These are phyloP conservation scores for Fusarium staphyleae DNA, from an alignment of 2,329 filamentous ascomycete species.

Conservation along the genomic window DNA sequence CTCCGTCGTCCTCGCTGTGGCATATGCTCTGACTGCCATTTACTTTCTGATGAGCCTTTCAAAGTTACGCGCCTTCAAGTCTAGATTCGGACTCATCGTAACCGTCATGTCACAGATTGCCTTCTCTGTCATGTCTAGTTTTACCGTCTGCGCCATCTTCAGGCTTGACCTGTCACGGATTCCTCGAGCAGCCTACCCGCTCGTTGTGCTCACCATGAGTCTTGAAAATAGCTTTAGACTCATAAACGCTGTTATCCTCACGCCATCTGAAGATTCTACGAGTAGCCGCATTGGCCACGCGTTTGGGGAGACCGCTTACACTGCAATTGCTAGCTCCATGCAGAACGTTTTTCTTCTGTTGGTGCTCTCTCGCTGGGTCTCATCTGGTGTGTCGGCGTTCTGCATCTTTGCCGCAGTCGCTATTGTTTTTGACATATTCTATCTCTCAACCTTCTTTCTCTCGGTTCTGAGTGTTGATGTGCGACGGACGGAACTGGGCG, in stretches of 20 bases:
- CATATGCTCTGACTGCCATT: slow-evolving; percentile 67
- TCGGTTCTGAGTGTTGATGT: slow-evolving; percentile 83
- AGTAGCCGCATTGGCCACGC: slow-evolving; percentile 75
- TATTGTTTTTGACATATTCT: slow-evolving; percentile 78
- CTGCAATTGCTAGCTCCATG: slow-evolving; percentile 70
- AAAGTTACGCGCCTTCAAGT: slow-evolving; percentile 77
- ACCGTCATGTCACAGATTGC: slow-evolving; percentile 74
- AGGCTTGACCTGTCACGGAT: slow-evolving; percentile 78
- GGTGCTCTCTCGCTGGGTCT: slow-evolving; percentile 70
- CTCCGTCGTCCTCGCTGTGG: slow-evolving; percentile 66
- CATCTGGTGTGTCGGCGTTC: slow-evolving; percentile 75
- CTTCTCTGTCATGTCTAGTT: slow-evolving; percentile 78
- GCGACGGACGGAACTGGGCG: slow-evolving; percentile 75
- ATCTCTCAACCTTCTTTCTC: slow-evolving; percentile 80
- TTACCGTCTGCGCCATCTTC: slow-evolving; percentile 78
- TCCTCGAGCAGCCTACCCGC: slow-evolving; percentile 75
- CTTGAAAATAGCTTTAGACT: slow-evolving; percentile 80
- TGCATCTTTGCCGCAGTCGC: slow-evolving; percentile 80
- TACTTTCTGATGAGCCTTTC: slow-evolving; percentile 74
- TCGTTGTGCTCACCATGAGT: slow-evolving; percentile 79
- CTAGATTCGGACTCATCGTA: slow-evolving; percentile 73
- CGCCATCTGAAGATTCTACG: slow-evolving; percentile 71
- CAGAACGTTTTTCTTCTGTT: slow-evolving; percentile 75
- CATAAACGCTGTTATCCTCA: slow-evolving; percentile 78
- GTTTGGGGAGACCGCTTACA: slow-evolving; percentile 74